Evolutionary conservation across 2,329 filamentous ascomycete species (phyloP).

Genomic region (Beauveria sp.): DNA sequence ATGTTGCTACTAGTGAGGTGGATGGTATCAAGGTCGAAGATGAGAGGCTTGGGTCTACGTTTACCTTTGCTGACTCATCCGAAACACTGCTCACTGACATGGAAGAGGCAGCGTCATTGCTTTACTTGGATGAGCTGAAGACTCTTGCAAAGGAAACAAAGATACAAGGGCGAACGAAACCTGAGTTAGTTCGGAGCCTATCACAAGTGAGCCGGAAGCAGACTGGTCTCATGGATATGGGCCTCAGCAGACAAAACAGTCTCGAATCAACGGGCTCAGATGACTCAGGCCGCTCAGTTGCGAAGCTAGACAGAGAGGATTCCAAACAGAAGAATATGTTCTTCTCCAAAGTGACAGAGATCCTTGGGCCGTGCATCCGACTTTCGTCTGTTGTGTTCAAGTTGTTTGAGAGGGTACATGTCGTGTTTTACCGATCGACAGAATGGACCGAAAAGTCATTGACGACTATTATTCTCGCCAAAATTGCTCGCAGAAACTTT

Average conservation of each 20-base stretch:
- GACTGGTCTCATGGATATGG: conserved; percentile 62
- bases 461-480: conserved; percentile 88
- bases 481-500: conserved; percentile 81
- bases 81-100: conserved; percentile 65
- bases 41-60: conserved; percentile 43
- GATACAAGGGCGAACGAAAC: conserved; percentile 80
- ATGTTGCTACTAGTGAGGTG: conserved; percentile 14
- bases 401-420: conserved; percentile 86
- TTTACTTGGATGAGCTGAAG: conserved; percentile 86
- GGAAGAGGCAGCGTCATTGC: conserved; percentile 73
- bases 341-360: conserved; percentile 65
- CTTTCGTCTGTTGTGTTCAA: conserved; percentile 65
- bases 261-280: conserved; percentile 44
- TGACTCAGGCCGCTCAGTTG: conserved; percentile 28
- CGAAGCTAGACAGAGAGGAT: conserved; percentile 21
- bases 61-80: conserved; percentile 75
- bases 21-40: conserved; percentile 32
- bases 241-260: conserved; percentile 57
- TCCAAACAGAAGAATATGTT: conserved; percentile 68
- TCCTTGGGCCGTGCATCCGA: conserved; percentile 76
- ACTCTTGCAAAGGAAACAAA: conserved; percentile 76
- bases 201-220: conserved; percentile 68
- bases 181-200: conserved; percentile 67
- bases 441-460: conserved; percentile 97
- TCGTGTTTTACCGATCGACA: conserved; percentile 92